Evolutionary conservation across 129 eudicot genomes (phyloP), one percentile per base, ranked within the genome.

Genomic region (Mikania micrantha): DNA sequence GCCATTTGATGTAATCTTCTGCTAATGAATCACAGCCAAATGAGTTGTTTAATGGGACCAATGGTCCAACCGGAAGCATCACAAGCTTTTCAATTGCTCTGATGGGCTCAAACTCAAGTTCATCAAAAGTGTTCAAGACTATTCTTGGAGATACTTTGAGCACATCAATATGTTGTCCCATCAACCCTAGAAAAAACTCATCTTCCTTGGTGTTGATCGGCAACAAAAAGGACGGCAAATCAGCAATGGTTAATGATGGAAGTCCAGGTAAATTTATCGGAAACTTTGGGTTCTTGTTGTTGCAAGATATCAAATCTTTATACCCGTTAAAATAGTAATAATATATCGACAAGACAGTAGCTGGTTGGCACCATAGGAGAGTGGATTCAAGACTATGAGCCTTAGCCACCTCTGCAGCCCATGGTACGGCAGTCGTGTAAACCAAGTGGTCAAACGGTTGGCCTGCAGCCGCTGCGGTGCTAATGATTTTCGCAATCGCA

Each of bases 291-390:
- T 69, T 66, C 49, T n/a, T 17, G n/a, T n/a, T n/a, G 20, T 42
- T 49, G 3, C 49, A 39, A 0, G 35, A 21, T n/a, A 86, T 66
- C 15, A 64, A 41, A 3, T 29, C 69, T 12, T 19, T 35, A 34
- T 36, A 69, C 1, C 76, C 85, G 29, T 76, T 41, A 68, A 72
- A 85, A 58, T 76, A 79, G 12, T 72, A 74, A 48, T 82, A 82
- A 60, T 85, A 82, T 11, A 82, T 38, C 41, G 11, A 77, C 35
- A 79, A 73, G 1, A 79, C 64, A 3, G 77, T 35, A 47, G 86
- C 86, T 0, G 94, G 81, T 49, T 86, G 88, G 34, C 82, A 83
- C 89, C 94, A 86, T 1, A 80, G 72, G 4, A 80, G 77, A 1
- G 74, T 58, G 6, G 82, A 68, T 5, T 79, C 64, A 16, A 86